phyloP scores from a whole-genome alignment of 768 basidiomycete species.

The Hypholoma fasciculare region DNA sequence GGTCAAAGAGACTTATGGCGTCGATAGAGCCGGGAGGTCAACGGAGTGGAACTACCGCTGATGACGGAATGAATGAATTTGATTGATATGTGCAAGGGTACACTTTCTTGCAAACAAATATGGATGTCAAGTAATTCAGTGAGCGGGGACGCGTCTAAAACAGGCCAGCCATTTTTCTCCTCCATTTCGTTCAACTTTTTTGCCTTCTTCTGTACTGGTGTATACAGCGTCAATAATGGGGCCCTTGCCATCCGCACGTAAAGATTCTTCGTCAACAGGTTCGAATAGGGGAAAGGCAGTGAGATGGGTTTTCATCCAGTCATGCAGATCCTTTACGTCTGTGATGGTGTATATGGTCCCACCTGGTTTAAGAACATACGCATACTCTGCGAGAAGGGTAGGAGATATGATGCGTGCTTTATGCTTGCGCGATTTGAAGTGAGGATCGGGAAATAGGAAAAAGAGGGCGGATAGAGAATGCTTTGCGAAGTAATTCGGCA shows the following conservation, averaged over 20 bases:
- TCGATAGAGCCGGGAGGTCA: conserved; percentile 52
- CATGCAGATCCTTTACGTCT: conserved; percentile 90
- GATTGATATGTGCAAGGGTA: conserved; percentile 15
- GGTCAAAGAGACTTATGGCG: conserved; percentile 62
- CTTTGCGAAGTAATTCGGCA: conserved; percentile 93
- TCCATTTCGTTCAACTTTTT: conserved; percentile 90
- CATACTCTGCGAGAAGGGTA: conserved; percentile 96
- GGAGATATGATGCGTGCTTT: conserved; percentile 98
- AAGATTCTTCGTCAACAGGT: conserved; percentile 67
- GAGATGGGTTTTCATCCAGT: conserved; percentile 95
- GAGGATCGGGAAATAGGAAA: conserved; percentile 98
- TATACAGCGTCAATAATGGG: conserved; percentile 81
- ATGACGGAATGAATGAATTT: conserved; percentile 39
- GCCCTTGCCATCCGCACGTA: conserved; percentile 76
- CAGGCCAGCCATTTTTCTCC: conserved; percentile 94
- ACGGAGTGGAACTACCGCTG: conserved; percentile 14
- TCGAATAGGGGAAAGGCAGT: conserved; percentile 87
- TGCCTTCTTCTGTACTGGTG: conserved; percentile 92
- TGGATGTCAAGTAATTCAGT: conserved; percentile 8
- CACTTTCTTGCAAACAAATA: neutral
- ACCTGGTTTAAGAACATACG: conserved; percentile 89
- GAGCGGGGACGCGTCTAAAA: conserved; percentile 64
- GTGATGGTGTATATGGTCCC: conserved; percentile 98
- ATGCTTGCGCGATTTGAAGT: conserved; percentile 97
- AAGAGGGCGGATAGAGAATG: conserved; percentile 91